A percentile compares a stretch with the other conserved stretches of the same genome.
Evolutionary conservation across 1,284 basidiomycete species (phyloP).

Genomic region (Malassezia cuniculi): DNA sequence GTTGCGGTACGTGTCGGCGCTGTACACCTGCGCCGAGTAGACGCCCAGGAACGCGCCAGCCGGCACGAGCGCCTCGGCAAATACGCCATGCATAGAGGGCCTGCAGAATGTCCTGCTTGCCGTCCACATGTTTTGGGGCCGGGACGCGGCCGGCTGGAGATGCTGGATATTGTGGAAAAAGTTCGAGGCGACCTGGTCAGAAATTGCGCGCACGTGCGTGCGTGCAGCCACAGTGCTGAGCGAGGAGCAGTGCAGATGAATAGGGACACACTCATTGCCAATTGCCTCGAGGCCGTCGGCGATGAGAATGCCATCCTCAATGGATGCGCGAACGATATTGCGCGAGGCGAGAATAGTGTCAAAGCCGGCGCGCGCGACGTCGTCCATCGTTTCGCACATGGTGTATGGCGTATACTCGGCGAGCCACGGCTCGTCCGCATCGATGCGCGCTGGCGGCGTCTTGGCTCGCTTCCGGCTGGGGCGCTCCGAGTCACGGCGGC

Average conservation of each 20-base stretch:
- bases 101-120: slow-evolving; percentile 44
- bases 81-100: slow-evolving; percentile 46
- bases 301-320: too few species aligned
- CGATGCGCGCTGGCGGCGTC: too few species aligned
- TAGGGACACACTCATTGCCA: slow-evolving; percentile 32
- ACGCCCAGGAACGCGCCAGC: slow-evolving; percentile 46
- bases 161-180: slow-evolving; percentile 35
- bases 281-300: slow-evolving; percentile 20
- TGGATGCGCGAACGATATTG: too few species aligned
- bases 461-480: too few species aligned
- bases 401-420: too few species aligned
- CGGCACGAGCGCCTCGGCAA: slow-evolving; percentile 44
- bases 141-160: slow-evolving; percentile 19
- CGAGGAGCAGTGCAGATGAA: slow-evolving; percentile 21
- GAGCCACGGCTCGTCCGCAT: not conserved
- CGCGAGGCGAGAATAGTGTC: slow-evolving; percentile 9
- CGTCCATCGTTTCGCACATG: too few species aligned
- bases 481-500: too few species aligned
- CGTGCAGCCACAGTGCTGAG: slow-evolving; percentile 18
- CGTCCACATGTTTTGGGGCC: slow-evolving; percentile 46
- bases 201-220: slow-evolving; percentile 34
- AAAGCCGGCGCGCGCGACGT: too few species aligned
- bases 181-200: slow-evolving; percentile 31
- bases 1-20: slow-evolving; percentile 40
- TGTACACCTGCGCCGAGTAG: slow-evolving; percentile 43